Conservation (phyloP, 768 basidiomycete species). For the Macrolepiota dolichaula region DNA sequence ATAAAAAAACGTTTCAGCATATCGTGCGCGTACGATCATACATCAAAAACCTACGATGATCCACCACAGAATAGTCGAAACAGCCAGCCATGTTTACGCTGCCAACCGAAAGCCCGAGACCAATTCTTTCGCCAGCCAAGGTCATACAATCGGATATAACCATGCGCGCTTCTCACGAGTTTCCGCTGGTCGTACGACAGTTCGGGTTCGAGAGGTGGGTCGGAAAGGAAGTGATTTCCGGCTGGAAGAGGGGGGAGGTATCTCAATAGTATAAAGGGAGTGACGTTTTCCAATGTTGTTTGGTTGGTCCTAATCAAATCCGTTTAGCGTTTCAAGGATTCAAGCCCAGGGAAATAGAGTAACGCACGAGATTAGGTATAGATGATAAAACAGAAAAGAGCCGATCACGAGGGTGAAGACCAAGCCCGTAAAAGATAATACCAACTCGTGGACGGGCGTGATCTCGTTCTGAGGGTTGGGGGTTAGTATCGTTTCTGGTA, state of each 20-base stretch:
- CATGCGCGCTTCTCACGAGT: constrained; percentile 62
- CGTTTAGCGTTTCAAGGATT: background rate
- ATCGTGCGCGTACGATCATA: background rate
- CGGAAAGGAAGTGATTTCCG: constrained; percentile 49
- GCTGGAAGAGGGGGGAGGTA: constrained; percentile 62
- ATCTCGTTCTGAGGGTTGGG: constrained; percentile 44
- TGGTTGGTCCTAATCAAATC: constrained; percentile 62
- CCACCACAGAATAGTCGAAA: constrained; percentile 59
- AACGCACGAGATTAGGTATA: constrained; percentile 55
- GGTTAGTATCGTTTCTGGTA: background rate
- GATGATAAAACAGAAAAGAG: constrained; percentile 72
- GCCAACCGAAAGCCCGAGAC: constrained; percentile 65
- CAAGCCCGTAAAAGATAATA: constrained; percentile 55
- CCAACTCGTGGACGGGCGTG: constrained; percentile 70
- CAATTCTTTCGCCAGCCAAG: constrained; percentile 73
- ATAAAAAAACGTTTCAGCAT: background rate
- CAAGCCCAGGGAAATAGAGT: background rate
- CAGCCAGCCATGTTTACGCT: constrained; percentile 47
- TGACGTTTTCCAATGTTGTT: constrained; percentile 77
- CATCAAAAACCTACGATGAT: constrained; percentile 45
- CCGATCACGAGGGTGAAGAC: constrained; percentile 67
- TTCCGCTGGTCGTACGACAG: constrained; percentile 62
- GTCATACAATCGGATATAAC: constrained; percentile 62
- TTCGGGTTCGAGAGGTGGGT: constrained; percentile 72
- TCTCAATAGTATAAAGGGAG: constrained; percentile 71